Conservation (phyloP, 106 monocot genomes). For the Dioscorea zingiberensis region DNA sequence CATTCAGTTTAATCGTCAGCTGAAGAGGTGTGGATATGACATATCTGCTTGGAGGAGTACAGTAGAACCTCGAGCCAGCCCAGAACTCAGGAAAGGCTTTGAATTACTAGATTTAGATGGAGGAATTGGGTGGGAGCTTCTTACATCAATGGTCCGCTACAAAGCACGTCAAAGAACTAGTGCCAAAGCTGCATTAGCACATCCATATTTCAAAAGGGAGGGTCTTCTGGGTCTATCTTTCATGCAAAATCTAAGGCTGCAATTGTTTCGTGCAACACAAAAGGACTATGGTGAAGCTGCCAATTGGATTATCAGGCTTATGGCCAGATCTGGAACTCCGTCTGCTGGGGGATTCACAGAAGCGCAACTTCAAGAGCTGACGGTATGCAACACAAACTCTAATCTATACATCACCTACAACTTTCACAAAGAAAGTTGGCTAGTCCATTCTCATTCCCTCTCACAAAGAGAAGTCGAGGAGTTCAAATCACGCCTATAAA, state of each 20-base stretch:
- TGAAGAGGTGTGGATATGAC: slow-evolving; percentile 82
- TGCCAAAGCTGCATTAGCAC: slow-evolving; percentile 81
- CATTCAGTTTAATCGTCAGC: slow-evolving; percentile 91
- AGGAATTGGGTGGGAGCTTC: slow-evolving; percentile 90
- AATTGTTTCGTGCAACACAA: slow-evolving; percentile 81
- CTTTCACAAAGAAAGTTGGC: too few relatives aligned
- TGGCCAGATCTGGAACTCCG: slow-evolving; percentile 82
- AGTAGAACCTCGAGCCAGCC: slow-evolving; percentile 74
- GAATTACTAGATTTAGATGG: slow-evolving; percentile 76
- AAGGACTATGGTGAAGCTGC: slow-evolving; percentile 90
- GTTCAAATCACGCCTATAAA: too few relatives aligned
- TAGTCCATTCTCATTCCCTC: too few relatives aligned
- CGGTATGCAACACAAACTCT: slow-evolving; percentile 23
- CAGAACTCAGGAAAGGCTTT: slow-evolving; percentile 72
- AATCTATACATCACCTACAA: too few relatives aligned
- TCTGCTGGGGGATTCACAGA: slow-evolving; percentile 86
- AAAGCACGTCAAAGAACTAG: slow-evolving; percentile 89
- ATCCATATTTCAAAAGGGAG: slow-evolving; percentile 89
- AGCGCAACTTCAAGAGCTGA: slow-evolving; percentile 81
- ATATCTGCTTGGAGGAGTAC: slow-evolving; percentile 60
- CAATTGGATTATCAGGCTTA: slow-evolving; percentile 65
- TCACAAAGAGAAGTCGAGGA: too few relatives aligned
- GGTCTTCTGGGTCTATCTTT: slow-evolving; percentile 76
- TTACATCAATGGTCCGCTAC: slow-evolving; percentile 84
- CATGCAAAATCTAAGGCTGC: slow-evolving; percentile 86